Evolutionary conservation across 2,329 filamentous ascomycete species (phyloP).

Genomic region (Fusarium buharicum): DNA sequence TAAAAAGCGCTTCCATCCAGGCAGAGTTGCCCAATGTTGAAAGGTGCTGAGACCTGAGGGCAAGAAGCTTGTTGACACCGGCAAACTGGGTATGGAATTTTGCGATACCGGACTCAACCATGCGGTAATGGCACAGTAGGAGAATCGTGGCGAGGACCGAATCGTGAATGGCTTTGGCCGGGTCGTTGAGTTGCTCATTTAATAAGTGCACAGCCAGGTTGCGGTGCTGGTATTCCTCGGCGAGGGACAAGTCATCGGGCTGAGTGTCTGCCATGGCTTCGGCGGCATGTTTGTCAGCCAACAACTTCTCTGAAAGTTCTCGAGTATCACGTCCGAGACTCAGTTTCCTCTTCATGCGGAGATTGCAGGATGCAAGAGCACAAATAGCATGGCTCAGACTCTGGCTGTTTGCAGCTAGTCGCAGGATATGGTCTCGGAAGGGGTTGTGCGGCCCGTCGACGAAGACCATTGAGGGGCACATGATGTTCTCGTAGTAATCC

Average conservation of each 20-base stretch:
- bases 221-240: conserved; percentile 86
- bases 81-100: conserved; percentile 95
- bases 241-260: conserved; percentile 71
- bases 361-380: conserved; percentile 86
- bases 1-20: conserved; percentile 94
- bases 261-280: conserved; percentile 60
- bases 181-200: conserved; percentile 84
- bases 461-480: conserved; percentile 90
- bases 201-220: conserved; percentile 82
- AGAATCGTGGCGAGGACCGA: conserved; percentile 88
- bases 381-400: conserved; percentile 94
- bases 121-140: conserved; percentile 89
- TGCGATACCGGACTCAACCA: conserved; percentile 91
- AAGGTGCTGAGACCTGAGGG: conserved; percentile 68
- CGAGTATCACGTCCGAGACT: conserved; percentile 67
- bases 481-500: conserved; percentile 92
- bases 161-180: conserved; percentile 79
- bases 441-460: conserved; percentile 89
- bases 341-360: conserved; percentile 82
- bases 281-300: conserved; percentile 58
- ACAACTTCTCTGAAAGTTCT: conserved; percentile 59
- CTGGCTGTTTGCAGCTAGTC: conserved; percentile 78
- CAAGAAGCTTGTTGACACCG: conserved; percentile 89
- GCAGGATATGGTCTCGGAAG: conserved; percentile 83
- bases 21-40: conserved; percentile 73